Base-by-base conservation (phyloP, 306 rosid species). In the Dryas octopetala region DNA sequence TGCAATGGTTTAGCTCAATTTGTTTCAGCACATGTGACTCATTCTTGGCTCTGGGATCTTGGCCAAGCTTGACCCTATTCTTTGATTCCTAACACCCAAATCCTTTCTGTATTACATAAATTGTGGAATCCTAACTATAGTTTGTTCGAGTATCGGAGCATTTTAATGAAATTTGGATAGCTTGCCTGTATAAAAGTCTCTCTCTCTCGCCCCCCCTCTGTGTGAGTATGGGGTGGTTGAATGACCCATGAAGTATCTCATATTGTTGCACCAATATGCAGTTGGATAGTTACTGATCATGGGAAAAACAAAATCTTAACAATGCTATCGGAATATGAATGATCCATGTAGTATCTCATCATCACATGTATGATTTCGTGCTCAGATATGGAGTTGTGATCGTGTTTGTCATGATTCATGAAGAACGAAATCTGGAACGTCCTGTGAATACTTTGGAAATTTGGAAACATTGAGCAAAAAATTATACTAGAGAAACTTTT, bases 371-470 rank as follows among this genome's bases (percentile, higher is more conserved):
- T 63, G 68, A 4, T 15, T 16, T 63, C 15, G 26, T 41, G 23
- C 68, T 62, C 68, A 38, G 26, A 41, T 44, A n/a, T 16, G 7
- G 41, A 40, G 68, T 59, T 57, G 54, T 19, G 48, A 55, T 16
- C 54, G 6, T 71, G 53, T 44, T 16, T 58, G 14, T 23, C 45
- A 57, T 19, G 66, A 19, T 8, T 23, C 45, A 57, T 19, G 76
- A 19, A 71, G 66, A 58, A 57, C 2, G 15, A 44, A 44, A 6
- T 58, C 40, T 12, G 3, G 0, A 57, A n/a, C 12, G 19, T 23
- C 7, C 45, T 72, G 46, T 5, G 45, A 72, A 72, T 58, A 16
- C 46, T 58, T 72, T 58, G 55, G 26, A 58, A 23, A 58, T 41
- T 1, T 58, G 55, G 12, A 4, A 44, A 12, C 12, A 16, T 46